Percentiles rank a stretch among this genome's conserved stretches.
Evolutionary conservation across 2,329 filamentous ascomycete species (phyloP).

Genomic region (Beauveria varroae): DNA sequence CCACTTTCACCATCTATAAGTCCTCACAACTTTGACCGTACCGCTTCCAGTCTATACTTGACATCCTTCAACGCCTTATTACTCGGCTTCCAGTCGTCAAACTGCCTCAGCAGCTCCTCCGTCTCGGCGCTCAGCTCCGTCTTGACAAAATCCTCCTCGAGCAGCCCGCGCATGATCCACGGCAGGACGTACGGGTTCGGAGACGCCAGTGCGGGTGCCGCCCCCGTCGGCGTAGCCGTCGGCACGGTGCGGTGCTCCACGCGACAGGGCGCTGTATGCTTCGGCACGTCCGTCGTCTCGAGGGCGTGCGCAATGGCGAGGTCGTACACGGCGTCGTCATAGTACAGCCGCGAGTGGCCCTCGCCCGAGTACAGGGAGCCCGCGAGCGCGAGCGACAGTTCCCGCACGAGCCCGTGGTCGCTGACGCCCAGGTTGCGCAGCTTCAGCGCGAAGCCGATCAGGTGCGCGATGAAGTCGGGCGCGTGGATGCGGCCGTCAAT

Average conservation of each 20-base stretch:
- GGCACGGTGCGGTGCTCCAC: slow-evolving; percentile 18
- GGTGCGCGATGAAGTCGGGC: slow-evolving; percentile 86
- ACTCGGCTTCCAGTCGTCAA: slow-evolving; percentile 86
- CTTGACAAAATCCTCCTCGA: slow-evolving; percentile 88
- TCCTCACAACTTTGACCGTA: slow-evolving; percentile 69
- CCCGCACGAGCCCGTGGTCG: slow-evolving; percentile 87
- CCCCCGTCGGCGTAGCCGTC: slow-evolving; percentile 11
- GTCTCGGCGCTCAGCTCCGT: slow-evolving; percentile 73
- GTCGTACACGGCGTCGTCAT: slow-evolving; percentile 79
- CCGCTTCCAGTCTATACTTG: slow-evolving; percentile 86
- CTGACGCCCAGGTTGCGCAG: slow-evolving; percentile 87
- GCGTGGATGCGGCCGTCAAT: slow-evolving; percentile 89
- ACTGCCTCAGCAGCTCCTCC: slow-evolving; percentile 70
- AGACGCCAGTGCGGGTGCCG: slow-evolving; percentile 32
- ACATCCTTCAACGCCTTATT: slow-evolving; percentile 94
- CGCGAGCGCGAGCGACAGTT: slow-evolving; percentile 80
- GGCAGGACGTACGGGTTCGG: slow-evolving; percentile 86
- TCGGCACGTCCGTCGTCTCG: slow-evolving; percentile 45
- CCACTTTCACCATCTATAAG: background rate
- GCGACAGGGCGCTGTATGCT: slow-evolving; percentile 13
- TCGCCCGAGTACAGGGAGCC: slow-evolving; percentile 88
- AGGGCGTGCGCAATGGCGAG: slow-evolving; percentile 66
- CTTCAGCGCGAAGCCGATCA: slow-evolving; percentile 89
- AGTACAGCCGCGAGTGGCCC: slow-evolving; percentile 88
- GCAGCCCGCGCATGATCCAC: slow-evolving; percentile 87